Evolutionary conservation across 768 basidiomycete genomes (phyloP).

Genomic region (Calocera viscosa): DNA sequence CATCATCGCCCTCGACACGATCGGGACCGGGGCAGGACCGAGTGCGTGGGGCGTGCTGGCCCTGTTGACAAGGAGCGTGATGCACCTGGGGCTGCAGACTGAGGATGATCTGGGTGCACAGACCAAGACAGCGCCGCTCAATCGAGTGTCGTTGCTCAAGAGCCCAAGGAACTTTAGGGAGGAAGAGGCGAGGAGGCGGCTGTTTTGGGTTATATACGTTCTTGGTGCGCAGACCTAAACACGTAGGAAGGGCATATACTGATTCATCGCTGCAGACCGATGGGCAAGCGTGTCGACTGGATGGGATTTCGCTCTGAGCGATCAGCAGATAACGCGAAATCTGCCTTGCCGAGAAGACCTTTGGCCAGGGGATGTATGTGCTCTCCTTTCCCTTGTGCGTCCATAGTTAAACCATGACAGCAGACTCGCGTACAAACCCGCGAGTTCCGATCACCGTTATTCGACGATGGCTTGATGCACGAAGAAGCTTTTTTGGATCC

Average conservation of each 20-base stretch:
- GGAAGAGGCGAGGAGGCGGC: constrained; percentile 24
- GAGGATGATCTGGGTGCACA: constrained; percentile 19
- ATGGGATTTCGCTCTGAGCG: constrained; percentile 25
- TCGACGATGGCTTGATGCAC: constrained; percentile 7
- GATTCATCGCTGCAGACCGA: constrained; percentile 15
- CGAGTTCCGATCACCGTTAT: background rate
- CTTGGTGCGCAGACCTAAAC: constrained; percentile 15
- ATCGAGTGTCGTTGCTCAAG: constrained; percentile 25
- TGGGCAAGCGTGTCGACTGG: constrained; percentile 28
- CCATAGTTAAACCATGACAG: background rate
- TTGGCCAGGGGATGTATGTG: constrained; percentile 16
- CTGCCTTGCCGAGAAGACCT: constrained; percentile 22
- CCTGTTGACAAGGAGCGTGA: constrained; percentile 25
- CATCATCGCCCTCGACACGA: constrained; percentile 26
- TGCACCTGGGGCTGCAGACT: constrained; percentile 24
- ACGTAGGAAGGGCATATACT: background rate
- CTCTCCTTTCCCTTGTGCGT: background rate
- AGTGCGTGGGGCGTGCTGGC: constrained; percentile 27
- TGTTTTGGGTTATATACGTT: constrained; percentile 28
- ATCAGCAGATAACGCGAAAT: constrained; percentile 23
- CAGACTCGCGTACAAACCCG: background rate
- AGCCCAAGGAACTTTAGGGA: constrained; percentile 24
- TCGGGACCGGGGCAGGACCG: constrained; percentile 27
- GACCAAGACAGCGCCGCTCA: constrained; percentile 15
- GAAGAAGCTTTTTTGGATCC: background rate